Conservation (phyloP, 306 rosid species). For the Prunus mume region DNA sequence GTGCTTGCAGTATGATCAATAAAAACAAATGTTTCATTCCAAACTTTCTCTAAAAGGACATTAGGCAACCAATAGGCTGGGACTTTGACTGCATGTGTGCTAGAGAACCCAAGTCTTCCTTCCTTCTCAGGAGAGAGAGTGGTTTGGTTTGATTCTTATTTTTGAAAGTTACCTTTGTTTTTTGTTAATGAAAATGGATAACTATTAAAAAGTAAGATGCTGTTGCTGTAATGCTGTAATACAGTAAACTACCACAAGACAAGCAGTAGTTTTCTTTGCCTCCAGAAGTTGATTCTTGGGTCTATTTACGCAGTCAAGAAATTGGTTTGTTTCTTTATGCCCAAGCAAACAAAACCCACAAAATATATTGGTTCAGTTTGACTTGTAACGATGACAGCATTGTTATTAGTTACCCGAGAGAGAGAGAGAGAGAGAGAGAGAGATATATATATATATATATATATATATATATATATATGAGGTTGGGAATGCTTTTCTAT, state of each 20-base stretch:
- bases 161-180: not conserved
- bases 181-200: not conserved
- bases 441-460: no score
- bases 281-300: not conserved
- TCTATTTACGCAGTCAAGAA: not conserved
- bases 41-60: not conserved
- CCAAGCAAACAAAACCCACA: not conserved
- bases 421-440: no score
- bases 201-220: not conserved
- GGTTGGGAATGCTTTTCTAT: not conserved
- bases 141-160: not conserved
- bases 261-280: not conserved
- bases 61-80: not conserved
- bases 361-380: not conserved
- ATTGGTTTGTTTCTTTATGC: not conserved
- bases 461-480: no score
- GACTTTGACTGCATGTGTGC: not conserved
- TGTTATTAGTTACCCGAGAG: not conserved
- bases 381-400: not conserved
- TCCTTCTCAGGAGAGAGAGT: not conserved
- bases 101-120: not conserved
- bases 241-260: not conserved
- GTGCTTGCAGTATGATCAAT: not conserved
- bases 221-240: not conserved
- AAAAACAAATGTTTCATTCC: slow-evolving; percentile 3